phyloP scores from a whole-genome alignment of 306 rosid species.

The Cajanus cajan region DNA sequence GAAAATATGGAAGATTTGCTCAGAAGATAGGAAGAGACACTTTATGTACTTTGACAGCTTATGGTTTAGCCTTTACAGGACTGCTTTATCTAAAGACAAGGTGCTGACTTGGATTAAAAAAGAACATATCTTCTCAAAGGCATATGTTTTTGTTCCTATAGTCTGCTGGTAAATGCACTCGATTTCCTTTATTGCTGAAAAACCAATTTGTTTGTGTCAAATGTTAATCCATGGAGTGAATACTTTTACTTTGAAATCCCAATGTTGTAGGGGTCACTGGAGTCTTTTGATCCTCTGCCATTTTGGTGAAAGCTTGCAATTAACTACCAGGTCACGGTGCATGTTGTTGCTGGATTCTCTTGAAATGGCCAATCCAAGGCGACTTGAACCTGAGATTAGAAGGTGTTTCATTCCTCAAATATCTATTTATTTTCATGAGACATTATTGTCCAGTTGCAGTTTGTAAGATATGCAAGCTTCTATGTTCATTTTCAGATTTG shows the following conservation, averaged over 20 bases:
- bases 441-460: background rate
- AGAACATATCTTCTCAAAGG: slow-evolving; percentile 60
- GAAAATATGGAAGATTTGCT: slow-evolving; percentile 59
- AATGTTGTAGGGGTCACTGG: slow-evolving; percentile 71
- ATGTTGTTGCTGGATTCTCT: slow-evolving; percentile 87
- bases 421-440: slow-evolving; percentile 2
- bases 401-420: slow-evolving; percentile 44
- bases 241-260: slow-evolving; percentile 29
- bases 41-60: slow-evolving; percentile 64
- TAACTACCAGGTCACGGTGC: slow-evolving; percentile 51
- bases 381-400: slow-evolving; percentile 71
- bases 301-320: slow-evolving; percentile 55
- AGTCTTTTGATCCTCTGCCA: slow-evolving; percentile 76
- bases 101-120: slow-evolving; percentile 71
- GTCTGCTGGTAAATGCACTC: slow-evolving; percentile 65
- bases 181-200: background rate
- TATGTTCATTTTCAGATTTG: slow-evolving; percentile 51
- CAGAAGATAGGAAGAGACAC: slow-evolving; percentile 55
- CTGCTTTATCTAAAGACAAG: slow-evolving; percentile 41
- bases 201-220: background rate
- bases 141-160: slow-evolving; percentile 82
- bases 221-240: slow-evolving; percentile 8
- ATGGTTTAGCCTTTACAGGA: slow-evolving; percentile 63
- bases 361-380: slow-evolving; percentile 53
- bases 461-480: slow-evolving; percentile 12